These are phyloP conservation scores for Trifolium subterraneum DNA, from an alignment of 306 rosid genomes.

Conservation along the genomic window DNA sequence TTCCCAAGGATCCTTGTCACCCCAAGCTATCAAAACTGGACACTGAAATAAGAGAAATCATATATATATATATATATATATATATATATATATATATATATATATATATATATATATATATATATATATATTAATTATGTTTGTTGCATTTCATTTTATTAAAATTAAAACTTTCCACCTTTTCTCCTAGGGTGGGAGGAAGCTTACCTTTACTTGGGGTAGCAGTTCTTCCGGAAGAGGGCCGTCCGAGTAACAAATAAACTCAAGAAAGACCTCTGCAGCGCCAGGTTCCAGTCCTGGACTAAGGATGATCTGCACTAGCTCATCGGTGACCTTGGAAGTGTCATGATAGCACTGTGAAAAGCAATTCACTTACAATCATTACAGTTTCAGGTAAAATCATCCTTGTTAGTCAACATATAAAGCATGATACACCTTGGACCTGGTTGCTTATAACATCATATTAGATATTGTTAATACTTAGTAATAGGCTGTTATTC, in stretches of 20 bases:
- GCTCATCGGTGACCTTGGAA: conserved; percentile 87
- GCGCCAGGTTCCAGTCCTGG: conserved; percentile 98
- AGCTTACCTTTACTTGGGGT: conserved; percentile 78
- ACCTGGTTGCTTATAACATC: not conserved
- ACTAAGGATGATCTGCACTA: conserved; percentile 78
- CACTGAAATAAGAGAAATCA: conserved; percentile 58
- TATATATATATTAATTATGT: not conserved
- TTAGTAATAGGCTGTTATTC: not conserved
- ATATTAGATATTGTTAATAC: not conserved
- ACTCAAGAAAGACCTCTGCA: conserved; percentile 89
- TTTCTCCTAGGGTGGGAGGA: not conserved
- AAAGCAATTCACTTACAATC: conserved; percentile 42
- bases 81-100: too few relatives aligned
- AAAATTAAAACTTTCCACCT: conserved; percentile 33
- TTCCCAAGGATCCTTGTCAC: conserved; percentile 99
- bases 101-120: too few relatives aligned
- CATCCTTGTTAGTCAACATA: conserved; percentile 17
- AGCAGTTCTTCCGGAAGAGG: conserved; percentile 96
- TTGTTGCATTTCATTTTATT: conserved; percentile 36
- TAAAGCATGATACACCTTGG: conserved; percentile 30
- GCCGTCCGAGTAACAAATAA: conserved; percentile 91
- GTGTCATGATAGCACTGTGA: conserved; percentile 89
- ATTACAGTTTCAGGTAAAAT: conserved; percentile 24
- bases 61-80: too few relatives aligned
- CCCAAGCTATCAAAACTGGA: conserved; percentile 94